A percentile compares a stretch with the other conserved stretches of the same genome.
phyloP scores from a whole-genome alignment of 2,329 filamentous ascomycete genomes.

The Fusarium sp. region DNA sequence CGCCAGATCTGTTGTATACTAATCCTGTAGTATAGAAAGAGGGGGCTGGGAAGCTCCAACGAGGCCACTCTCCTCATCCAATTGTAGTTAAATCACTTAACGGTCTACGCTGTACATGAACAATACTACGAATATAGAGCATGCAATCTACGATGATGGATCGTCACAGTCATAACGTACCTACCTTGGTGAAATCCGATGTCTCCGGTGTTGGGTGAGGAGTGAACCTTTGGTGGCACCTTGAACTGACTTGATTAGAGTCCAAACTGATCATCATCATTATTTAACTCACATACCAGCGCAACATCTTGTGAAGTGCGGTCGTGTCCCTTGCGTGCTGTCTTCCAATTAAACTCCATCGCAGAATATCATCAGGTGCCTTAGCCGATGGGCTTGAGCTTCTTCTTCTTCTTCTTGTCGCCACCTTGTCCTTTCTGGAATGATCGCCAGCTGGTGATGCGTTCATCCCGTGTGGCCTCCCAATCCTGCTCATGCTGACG shows the following conservation, averaged over 20 bases:
- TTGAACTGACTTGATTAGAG: slow-evolving; percentile 51
- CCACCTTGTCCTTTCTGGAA: slow-evolving; percentile 82
- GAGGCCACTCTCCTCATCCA: slow-evolving; percentile 54
- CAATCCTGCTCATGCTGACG: slow-evolving; percentile 94
- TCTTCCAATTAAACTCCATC: slow-evolving; percentile 26
- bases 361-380: slow-evolving; percentile 7
- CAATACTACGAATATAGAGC: slow-evolving; percentile 22
- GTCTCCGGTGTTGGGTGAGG: slow-evolving; percentile 20
- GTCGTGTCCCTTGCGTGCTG: slow-evolving; percentile 22
- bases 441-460: slow-evolving; percentile 93
- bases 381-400: slow-evolving; percentile 73
- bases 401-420: slow-evolving; percentile 76
- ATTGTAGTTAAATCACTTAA: slow-evolving; percentile 33
- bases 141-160: slow-evolving; percentile 17
- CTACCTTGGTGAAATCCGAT: slow-evolving; percentile 33
- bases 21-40: slow-evolving; percentile 50
- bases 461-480: slow-evolving; percentile 90
- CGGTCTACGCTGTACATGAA: slow-evolving; percentile 5
- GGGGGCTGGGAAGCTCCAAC: slow-evolving; percentile 46
- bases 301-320: slow-evolving; percentile 30
- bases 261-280: slow-evolving; percentile 47
- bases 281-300: slow-evolving; percentile 52
- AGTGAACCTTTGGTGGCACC: slow-evolving; percentile 24
- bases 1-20: slow-evolving; percentile 51
- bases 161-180: slow-evolving; percentile 24